Evolutionary conservation across 495 filamentous ascomycete species (phyloP), one percentile per base, ranked within the genome.

Genomic region (Aspergillus coremiiformis): DNA sequence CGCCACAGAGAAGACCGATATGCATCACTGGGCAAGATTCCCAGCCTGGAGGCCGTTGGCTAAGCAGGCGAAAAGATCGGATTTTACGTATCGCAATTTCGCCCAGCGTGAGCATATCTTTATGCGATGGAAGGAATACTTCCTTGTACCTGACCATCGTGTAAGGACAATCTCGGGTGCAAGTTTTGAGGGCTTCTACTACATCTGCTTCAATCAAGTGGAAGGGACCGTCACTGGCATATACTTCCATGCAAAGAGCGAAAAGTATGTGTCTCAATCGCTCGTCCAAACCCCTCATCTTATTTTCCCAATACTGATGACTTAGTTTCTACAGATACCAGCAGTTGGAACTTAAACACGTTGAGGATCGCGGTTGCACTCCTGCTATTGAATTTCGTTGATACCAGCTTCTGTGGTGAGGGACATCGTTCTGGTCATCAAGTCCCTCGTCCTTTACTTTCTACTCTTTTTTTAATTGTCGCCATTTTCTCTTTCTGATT

Each of bases 51-150:
- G 84, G 49, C 89, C 88, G 5, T 79, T 90, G 41, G 80, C 80
- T 17, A 83, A 83, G 61, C 86, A 87, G 58, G 85, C 87, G 12
- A 87, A 84, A 55, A 84, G 84, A 58, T 78, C 80, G n/a, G 85
- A 92, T 61, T 82, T 89, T 57, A 83, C 80, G 19, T 81, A 80
- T 55, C 79, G 81, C 52, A 80, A 84, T 56, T 81, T 77, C 59
- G 73, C 76, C 30, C 85, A 95, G 64, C 78, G 83, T 49, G 91
- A 96, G 58, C 84, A 96, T 64, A 84, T 99, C 17, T 99, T 97
- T 66, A 99, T 99, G 94, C 82, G 94, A 44, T 99, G 94, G 94
- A 99, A 99, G 66, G 94, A 99, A 67, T 88, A 94, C 58, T 99
- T 99, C 64, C 78, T 99, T 7, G 94, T 99, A 3, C 94, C 94